Conservation (phyloP, 176 grass and related monocot genomes). For the Poa annua region DNA sequence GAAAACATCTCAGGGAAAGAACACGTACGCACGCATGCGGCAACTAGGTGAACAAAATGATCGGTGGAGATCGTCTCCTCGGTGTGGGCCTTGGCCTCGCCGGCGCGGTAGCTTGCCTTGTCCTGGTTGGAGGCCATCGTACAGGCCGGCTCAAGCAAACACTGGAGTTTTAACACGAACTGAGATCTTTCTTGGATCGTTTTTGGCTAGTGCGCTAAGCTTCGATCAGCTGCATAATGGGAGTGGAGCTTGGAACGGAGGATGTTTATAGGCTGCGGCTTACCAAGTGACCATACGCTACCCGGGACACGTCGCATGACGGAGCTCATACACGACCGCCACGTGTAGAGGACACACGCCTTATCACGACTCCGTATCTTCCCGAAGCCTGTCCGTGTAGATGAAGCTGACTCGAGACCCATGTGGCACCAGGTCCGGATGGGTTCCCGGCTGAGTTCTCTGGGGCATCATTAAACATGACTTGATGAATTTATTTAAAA, state of each 20-base stretch:
- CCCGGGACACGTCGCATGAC: constrained; percentile 34
- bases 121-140: constrained; percentile 63
- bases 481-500: too few species aligned
- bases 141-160: not conserved
- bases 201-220: not conserved
- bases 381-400: constrained; percentile 35
- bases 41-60: too few species aligned
- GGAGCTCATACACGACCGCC: constrained; percentile 13
- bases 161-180: not conserved
- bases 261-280: constrained; percentile 19
- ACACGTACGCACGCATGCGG: too few species aligned
- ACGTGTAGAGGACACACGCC: constrained; percentile 48
- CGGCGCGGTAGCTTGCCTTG: constrained; percentile 56
- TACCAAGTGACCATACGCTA: not conserved
- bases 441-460: too few species aligned
- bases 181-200: not conserved
- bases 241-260: not conserved
- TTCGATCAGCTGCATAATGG: not conserved
- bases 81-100: constrained; percentile 69
- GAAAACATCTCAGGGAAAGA: not conserved
- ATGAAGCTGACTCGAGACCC: constrained; percentile 15
- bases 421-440: too few species aligned
- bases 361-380: constrained; percentile 33
- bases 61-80: constrained; percentile 37
- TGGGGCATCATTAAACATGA: too few species aligned